These are phyloP conservation scores for Poronia punctata DNA, from an alignment of 495 filamentous ascomycete species.

Conservation along the genomic window DNA sequence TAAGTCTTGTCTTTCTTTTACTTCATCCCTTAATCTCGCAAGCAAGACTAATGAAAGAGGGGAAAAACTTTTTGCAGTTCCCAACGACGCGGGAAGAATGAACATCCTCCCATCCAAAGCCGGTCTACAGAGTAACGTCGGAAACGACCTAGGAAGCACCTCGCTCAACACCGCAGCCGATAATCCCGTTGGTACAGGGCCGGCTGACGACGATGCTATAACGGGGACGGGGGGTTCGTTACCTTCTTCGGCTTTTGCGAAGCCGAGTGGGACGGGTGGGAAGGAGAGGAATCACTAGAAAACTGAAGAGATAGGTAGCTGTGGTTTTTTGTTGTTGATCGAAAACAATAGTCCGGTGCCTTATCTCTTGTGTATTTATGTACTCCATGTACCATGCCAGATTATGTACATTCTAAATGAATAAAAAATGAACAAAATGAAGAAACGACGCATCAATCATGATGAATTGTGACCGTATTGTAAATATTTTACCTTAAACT, in stretches of 20 bases:
- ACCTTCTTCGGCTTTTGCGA: slow-evolving; percentile 12
- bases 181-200: slow-evolving; percentile 12
- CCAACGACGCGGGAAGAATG: slow-evolving; percentile 46
- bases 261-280: slow-evolving; percentile 15
- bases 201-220: slow-evolving; percentile 14
- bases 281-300: slow-evolving; percentile 14
- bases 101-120: slow-evolving; percentile 51
- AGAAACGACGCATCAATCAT: too few species aligned
- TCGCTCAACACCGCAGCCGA: slow-evolving; percentile 18
- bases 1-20: neutral
- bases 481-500: too few species aligned
- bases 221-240: slow-evolving; percentile 15
- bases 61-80: slow-evolving; percentile 29
- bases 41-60: too few species aligned
- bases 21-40: too few species aligned
- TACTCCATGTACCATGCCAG: too few species aligned
- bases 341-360: too few species aligned
- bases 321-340: too few species aligned
- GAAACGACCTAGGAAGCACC: slow-evolving; percentile 19
- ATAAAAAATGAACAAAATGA: too few species aligned
- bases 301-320: too few species aligned
- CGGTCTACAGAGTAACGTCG: slow-evolving; percentile 43
- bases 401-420: too few species aligned
- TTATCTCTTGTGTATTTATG: too few species aligned
- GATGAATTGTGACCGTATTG: too few species aligned